These are phyloP conservation scores for Eucalyptus guilfoylei DNA, from an alignment of 345 rosid genomes.

Conservation along the genomic window DNA sequence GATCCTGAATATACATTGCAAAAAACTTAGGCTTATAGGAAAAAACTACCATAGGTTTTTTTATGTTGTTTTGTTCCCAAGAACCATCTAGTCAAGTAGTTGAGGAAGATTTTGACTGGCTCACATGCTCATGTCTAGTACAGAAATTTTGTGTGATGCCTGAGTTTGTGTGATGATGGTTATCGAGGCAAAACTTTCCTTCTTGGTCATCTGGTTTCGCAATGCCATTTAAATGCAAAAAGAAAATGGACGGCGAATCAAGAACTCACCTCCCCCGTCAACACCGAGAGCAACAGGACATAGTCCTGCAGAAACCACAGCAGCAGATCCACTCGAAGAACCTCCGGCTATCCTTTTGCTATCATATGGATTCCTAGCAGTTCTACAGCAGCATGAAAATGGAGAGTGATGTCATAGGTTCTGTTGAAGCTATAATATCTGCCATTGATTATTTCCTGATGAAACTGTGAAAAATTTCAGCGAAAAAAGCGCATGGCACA, in stretches of 20 bases:
- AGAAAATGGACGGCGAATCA: neutral
- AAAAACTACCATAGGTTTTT: neutral
- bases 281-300: slow-evolving; percentile 79
- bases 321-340: slow-evolving; percentile 77
- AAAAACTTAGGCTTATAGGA: neutral
- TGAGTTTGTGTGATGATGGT: neutral
- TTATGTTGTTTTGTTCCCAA: neutral
- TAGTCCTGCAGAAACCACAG: slow-evolving; percentile 60
- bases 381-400: slow-evolving; percentile 6
- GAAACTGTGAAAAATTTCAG: neutral
- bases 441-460: neutral
- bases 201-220: neutral
- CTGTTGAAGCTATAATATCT: neutral
- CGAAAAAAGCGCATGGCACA: neutral
- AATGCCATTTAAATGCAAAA: neutral
- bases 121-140: neutral
- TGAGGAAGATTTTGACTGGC: neutral
- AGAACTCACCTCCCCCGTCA: slow-evolving; percentile 61
- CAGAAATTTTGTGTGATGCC: neutral
- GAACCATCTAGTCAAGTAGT: neutral
- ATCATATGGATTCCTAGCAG: slow-evolving; percentile 51
- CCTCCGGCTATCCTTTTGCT: slow-evolving; percentile 43
- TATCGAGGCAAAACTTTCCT: neutral
- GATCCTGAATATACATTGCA: slow-evolving; percentile 29
- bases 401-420: neutral